Base-by-base conservation (phyloP, 805 yeast species). In the Saccharomyces eubayanus region DNA sequence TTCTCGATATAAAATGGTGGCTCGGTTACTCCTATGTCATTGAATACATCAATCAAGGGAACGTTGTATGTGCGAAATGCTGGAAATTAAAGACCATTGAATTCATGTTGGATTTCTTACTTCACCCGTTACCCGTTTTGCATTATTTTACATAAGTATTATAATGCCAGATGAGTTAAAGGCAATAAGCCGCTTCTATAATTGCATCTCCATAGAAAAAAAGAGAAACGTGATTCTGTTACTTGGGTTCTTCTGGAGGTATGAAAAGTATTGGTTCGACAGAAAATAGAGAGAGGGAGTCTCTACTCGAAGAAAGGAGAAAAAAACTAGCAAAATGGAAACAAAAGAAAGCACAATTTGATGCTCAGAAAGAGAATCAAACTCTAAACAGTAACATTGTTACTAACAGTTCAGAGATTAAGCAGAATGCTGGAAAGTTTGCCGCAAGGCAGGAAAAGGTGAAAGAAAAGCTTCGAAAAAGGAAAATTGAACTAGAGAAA, bases 281-380 rank as follows among this genome's bases (percentile, higher is more conserved):
- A 6, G 10, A 36, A 36, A 36, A n/a, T 36, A 52, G 55, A n/a
- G 62, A 64, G 48, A 77, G 72, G 55, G 72, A 71, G 52, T 70
- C 69, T 54, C 63, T 66, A 31, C 63, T 68, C 52, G 67, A 68
- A 51, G 73, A 61, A 55, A 62, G 89, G 51, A 77, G 77, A 56
- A 82, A 79, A 56, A 77, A 76, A 59, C 62, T 83, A 49, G 80
- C 80, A 5, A 77, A 77, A 47, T 85, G 89, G 89, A 82, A 80
- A 60, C 72, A 71, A 59, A 80, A 80, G 67, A 81, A 80, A 62
- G 74, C 74, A 43, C 71, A 71, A 51, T 62, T 64, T 46, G 66
- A 62, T 31, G 60, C 62, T 46, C 59, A 55, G 52, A 61, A 61
- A 55, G 60, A 56, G 50, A 53, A 53, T 40, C 55, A 52, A 28